A percentile compares a stretch with the other conserved stretches of the same genome.
phyloP scores from a whole-genome alignment of 2,329 filamentous ascomycete genomes.

The Fusarium kyushuense region DNA sequence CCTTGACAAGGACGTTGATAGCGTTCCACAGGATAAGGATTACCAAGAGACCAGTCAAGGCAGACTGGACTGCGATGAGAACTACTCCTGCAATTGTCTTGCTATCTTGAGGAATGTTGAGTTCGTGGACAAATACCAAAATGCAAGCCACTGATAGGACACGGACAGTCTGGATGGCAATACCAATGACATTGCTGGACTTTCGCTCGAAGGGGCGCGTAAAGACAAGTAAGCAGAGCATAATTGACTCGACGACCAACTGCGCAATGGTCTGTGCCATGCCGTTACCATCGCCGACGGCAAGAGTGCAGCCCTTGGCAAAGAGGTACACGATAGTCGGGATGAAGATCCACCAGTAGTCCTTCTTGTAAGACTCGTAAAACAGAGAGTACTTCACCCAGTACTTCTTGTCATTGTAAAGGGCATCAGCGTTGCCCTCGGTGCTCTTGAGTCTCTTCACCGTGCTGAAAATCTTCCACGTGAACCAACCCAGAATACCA shows the following conservation, averaged over 20 bases:
- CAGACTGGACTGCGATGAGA: conserved; percentile 89
- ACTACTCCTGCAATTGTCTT: conserved; percentile 95
- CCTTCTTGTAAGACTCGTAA: conserved; percentile 94
- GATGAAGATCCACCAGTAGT: conserved; percentile 97
- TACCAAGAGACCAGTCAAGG: conserved; percentile 83
- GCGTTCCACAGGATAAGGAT: conserved; percentile 92
- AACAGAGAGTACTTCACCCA: conserved; percentile 98
- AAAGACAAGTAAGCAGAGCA: conserved; percentile 86
- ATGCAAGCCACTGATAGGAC: conserved; percentile 91
- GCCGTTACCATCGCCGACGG: conserved; percentile 86
- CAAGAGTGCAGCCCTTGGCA: conserved; percentile 86
- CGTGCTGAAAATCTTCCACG: conserved; percentile 82
- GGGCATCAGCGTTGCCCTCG: conserved; percentile 77
- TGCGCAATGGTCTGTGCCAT: conserved; percentile 83
- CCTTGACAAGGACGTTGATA: conserved; percentile 81
- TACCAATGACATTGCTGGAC: conserved; percentile 93
- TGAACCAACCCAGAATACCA: conserved; percentile 82
- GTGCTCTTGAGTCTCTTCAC: conserved; percentile 79
- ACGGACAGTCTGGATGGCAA: conserved; percentile 88
- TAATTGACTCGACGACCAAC: conserved; percentile 81
- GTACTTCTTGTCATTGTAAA: conserved; percentile 89
- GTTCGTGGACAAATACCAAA: conserved; percentile 91
- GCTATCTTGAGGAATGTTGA: conserved; percentile 89
- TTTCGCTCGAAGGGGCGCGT: conserved; percentile 86
- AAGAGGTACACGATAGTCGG: conserved; percentile 92